Conservation (phyloP, 495 filamentous ascomycete genomes). For the Talaromyces ruber region DNA sequence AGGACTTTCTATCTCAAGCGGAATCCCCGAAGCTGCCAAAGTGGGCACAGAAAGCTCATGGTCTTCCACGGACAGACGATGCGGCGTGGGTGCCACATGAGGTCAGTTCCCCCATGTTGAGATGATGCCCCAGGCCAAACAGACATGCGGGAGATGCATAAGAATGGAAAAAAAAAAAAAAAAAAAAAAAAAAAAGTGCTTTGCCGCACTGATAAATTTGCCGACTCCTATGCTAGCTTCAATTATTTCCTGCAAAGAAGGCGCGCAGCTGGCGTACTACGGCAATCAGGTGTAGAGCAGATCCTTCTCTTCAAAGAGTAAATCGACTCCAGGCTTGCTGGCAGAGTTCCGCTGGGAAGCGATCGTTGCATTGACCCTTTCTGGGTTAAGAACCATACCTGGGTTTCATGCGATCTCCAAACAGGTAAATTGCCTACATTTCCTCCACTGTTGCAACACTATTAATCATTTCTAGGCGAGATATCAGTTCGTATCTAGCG, state of each 20-base stretch:
- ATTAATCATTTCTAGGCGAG: constrained; percentile 17
- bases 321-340: constrained; percentile 37
- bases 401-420: constrained; percentile 30
- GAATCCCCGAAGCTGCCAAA: constrained; percentile 23
- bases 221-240: constrained; percentile 31
- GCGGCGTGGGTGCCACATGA: constrained; percentile 40
- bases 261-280: constrained; percentile 22
- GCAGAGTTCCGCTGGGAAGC: constrained; percentile 28
- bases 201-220: constrained; percentile 40
- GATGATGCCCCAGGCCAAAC: background rate
- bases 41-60: constrained; percentile 36
- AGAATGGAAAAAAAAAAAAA: constrained; percentile 25
- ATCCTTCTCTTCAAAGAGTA: constrained; percentile 44
- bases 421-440: constrained; percentile 16
- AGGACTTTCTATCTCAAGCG: constrained; percentile 16
- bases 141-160: constrained; percentile 24
- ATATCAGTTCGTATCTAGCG: constrained; percentile 34
- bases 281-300: constrained; percentile 30
- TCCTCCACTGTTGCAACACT: too few species aligned
- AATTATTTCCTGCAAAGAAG: constrained; percentile 29
- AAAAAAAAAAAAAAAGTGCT: constrained; percentile 28
- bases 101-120: constrained; percentile 2
- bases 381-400: constrained; percentile 31
- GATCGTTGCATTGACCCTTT: constrained; percentile 30
- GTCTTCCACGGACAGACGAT: constrained; percentile 25